A percentile compares a stretch with the other conserved stretches of the same genome.
phyloP scores from a whole-genome alignment of 345 rosid genomes.

The Acer yangbiense region DNA sequence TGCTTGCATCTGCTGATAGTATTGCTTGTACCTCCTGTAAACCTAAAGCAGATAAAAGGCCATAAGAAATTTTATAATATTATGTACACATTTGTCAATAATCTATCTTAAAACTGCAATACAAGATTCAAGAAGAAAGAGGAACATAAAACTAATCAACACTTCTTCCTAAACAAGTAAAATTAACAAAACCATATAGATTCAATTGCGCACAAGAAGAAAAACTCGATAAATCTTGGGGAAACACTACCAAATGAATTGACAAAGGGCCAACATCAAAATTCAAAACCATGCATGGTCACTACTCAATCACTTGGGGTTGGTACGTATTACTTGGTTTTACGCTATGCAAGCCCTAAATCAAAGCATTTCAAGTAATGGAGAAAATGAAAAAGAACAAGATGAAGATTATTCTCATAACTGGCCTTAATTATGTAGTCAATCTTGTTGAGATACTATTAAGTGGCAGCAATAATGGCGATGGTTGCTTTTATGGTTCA shows the following conservation, averaged over 20 bases:
- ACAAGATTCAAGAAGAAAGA: background rate
- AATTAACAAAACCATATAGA: background rate
- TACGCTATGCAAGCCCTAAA: background rate
- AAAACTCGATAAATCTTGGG: background rate
- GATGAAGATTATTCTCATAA: background rate
- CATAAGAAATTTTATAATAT: slow-evolving; percentile 1
- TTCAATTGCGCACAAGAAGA: background rate
- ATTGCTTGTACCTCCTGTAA: slow-evolving; percentile 79
- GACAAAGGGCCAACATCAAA: background rate
- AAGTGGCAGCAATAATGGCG: background rate
- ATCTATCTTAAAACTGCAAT: background rate
- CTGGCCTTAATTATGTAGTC: background rate
- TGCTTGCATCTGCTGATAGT: slow-evolving; percentile 79
- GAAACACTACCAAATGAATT: background rate
- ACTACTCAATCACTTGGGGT: background rate
- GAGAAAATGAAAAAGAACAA: background rate
- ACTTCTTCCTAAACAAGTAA: background rate
- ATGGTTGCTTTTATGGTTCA: background rate
- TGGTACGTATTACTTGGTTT: background rate
- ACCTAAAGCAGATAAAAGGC: slow-evolving; percentile 43
- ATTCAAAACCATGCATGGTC: background rate
- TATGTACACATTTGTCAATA: background rate
- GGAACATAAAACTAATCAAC: background rate
- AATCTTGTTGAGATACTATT: background rate
- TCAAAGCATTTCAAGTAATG: background rate